Evolutionary conservation across 1,284 basidiomycete genomes (phyloP), one percentile per base, ranked within the genome.

Genomic region (Tremellales sp.): DNA sequence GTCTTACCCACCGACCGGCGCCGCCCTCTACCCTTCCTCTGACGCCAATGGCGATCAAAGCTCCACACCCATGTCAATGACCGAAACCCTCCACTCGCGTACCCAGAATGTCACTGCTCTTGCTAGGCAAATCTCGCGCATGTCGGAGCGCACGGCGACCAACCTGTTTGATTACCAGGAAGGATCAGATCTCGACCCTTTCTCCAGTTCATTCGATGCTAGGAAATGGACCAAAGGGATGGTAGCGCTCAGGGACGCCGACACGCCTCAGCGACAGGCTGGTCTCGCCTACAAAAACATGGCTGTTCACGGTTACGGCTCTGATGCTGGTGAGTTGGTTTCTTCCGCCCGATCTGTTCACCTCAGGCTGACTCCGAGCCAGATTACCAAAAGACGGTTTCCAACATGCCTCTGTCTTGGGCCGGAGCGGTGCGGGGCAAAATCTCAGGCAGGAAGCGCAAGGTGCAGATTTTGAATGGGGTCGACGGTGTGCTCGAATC

Each of bases 311-410:
- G 79, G 78, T 7, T 76, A 67, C 48, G 76, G 75, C 1, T 71
- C 68, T 1, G 69, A 76, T 27, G 74, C 76, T 3, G 66, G 68
- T 66, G 47, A 53, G 67, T 61, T 15, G 12, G 29, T 23, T 2
- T n/a, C 12, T 12, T 47, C 27, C 23, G 17, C 4, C 27, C 37
- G n/a, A 41, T 51, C 22, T 23, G 15, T 17, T n/a, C n/a, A n/a
- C n/a, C n/a, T n/a, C n/a, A 19, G 19, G n/a, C 33, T 50, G 17
- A 49, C 39, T n/a, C n/a, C n/a, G n/a, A n/a, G 15, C 13, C 48
- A 43, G 78, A 78, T 52, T 77, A 77, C 60, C 76, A 79, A 58
- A 76, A 76, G 55, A 79, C 76, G 0, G 74, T 79, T 23, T 68
- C 68, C 19, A 79, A 79, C 54, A 61, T 76, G 19, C 58, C 75